Evolutionary conservation across 805 yeast genomes (phyloP).

Genomic region (Jamesozyma jinghongensis): DNA sequence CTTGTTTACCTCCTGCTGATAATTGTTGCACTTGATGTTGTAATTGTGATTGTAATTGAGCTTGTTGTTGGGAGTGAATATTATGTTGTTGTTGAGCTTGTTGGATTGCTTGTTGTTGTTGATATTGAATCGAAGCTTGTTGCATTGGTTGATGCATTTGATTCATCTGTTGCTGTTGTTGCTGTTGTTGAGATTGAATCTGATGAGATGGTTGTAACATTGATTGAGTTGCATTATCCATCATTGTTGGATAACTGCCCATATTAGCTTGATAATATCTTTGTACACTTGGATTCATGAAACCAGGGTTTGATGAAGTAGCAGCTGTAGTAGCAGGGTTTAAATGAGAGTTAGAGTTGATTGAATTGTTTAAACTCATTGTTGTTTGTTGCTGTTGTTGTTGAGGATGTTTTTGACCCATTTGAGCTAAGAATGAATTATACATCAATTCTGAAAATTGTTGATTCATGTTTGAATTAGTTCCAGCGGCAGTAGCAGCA

Average conservation of each 20-base stretch:
- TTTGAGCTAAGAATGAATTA: constrained; percentile 27
- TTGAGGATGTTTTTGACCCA: constrained; percentile 24
- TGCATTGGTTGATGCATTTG: constrained; percentile 4
- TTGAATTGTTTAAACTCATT: constrained; percentile 3
- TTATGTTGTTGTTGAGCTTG: constrained; percentile 11
- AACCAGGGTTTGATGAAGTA: constrained; percentile 4
- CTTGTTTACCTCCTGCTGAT: neutral
- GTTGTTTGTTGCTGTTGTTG: constrained; percentile 3
- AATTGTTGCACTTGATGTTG: constrained; percentile 2
- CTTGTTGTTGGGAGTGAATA: constrained; percentile 3
- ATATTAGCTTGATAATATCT: constrained; percentile 22
- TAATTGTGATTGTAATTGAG: constrained; percentile 4
- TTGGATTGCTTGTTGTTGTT: constrained; percentile 13
- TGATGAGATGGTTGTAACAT: constrained; percentile 8
- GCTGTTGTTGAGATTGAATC: constrained; percentile 7
- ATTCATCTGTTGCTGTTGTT: constrained; percentile 2
- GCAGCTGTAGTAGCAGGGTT: constrained; percentile 16
- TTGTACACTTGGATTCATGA: constrained; percentile 21
- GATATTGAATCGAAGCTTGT: constrained; percentile 3
- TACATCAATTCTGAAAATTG: constrained; percentile 30
- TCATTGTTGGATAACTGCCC: constrained; percentile 15
- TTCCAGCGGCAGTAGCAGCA: neutral
- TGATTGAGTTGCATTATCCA: constrained; percentile 20
- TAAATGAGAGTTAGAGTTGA: constrained; percentile 3
- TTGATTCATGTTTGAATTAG: constrained; percentile 13